Conservation (phyloP, 1,139 yeast species). For the Cylindricascospora bacillispora region DNA sequence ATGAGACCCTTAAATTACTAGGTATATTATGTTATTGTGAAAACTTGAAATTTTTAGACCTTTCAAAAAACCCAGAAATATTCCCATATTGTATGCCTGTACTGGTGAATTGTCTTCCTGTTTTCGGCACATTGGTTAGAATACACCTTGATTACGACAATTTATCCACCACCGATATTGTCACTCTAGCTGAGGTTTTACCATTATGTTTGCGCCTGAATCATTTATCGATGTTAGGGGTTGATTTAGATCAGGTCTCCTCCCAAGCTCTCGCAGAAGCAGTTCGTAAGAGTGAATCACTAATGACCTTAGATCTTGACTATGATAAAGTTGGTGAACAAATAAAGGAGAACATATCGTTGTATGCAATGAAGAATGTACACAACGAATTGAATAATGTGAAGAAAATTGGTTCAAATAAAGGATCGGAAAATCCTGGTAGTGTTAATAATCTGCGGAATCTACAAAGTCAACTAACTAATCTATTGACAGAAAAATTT, state of each 20-base stretch:
- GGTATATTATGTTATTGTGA: conserved; percentile 35
- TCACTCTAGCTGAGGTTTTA: conserved; percentile 45
- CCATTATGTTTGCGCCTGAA: conserved; percentile 49
- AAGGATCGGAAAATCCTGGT: conserved; percentile 3
- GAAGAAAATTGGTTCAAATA: conserved; percentile 2
- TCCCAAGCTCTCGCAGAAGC: conserved; percentile 48
- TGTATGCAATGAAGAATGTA: conserved; percentile 62
- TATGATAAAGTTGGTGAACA: conserved; percentile 39
- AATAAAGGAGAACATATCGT: conserved; percentile 46
- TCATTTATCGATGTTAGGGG: conserved; percentile 51
- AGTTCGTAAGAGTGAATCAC: conserved; percentile 40
- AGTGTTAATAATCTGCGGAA: conserved; percentile 14
- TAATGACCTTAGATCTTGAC: conserved; percentile 52
- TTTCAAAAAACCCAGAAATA: conserved; percentile 50
- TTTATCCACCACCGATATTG: conserved; percentile 34
- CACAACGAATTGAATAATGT: conserved; percentile 30
- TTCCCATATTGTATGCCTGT: conserved; percentile 33
- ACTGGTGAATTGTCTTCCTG: conserved; percentile 43
- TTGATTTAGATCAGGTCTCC: conserved; percentile 38
- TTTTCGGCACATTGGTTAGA: conserved; percentile 42
- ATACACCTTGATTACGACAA: conserved; percentile 52
- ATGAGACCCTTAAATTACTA: conserved; percentile 22
- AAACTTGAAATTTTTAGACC: conserved; percentile 47
- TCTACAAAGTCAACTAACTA: conserved; percentile 26
- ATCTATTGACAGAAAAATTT: conserved; percentile 21